Evolutionary conservation across 306 rosid species (phyloP), one percentile per base, ranked within the genome.

Genomic region (Mimosa pudica): DNA sequence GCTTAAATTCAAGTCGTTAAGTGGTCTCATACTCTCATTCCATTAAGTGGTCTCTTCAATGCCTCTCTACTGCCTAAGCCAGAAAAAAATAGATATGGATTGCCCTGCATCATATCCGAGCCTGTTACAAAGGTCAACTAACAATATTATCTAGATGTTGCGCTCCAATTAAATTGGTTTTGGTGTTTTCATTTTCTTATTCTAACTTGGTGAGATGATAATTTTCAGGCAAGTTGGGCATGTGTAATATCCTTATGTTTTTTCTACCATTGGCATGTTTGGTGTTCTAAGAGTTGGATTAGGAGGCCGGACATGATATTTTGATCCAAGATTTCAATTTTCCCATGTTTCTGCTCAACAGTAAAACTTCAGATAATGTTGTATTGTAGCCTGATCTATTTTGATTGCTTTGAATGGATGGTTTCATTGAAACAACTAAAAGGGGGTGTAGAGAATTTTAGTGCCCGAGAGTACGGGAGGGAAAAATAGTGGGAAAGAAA

Each of bases 111-210:
- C 3, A 38, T 38, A 5, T 38, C 42, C 42, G 5, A 38, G 42
- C 42, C 42, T 38, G 42, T 38, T 38, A 38, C 42, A 2, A 38
- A 38, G 3, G 57, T 46, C 10, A 69, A 51, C 13, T 20, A 24
- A 4, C 20, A 24, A 41, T 57, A 20, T 78, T 60, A 78, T 78
- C 48, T 75, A 70, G 42, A 52, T 72, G 33, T 38, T 68, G 35
- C 51, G n/a, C 47, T 69, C 41, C 18, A 1, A 18, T 69, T 13
- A 10, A 54, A 45, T 46, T 70, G 41, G 41, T 70, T 70, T 70
- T 20, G 38, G 14, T 45, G 54, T 18, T 16, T 1, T 52, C 73
- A 3, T 38, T 38, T 38, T 38, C 13, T 44, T 44, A 14, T 17
- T 68, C 36, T 45, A 17, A n/a, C 33, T 68, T 4, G 52, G 13